These are phyloP conservation scores for Antitrichia curtipendula DNA, from an alignment of 225 moss, liverwort and hornwort genomes.

Conservation along the genomic window DNA sequence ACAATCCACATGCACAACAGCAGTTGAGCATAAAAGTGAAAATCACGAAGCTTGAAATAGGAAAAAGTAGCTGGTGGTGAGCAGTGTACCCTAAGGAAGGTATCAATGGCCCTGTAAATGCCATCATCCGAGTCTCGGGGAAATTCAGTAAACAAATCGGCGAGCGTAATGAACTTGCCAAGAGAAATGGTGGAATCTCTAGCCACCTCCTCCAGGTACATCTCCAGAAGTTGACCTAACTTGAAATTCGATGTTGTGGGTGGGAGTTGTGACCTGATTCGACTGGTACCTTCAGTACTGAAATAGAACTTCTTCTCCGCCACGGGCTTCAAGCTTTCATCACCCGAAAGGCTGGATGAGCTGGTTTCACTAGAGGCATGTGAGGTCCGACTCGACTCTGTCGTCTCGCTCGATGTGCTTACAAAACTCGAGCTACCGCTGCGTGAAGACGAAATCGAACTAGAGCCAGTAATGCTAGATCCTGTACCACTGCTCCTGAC, in stretches of 20 bases:
- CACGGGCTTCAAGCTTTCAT: slow-evolving; percentile 9
- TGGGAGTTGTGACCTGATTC: slow-evolving; percentile 5
- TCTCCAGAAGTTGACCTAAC: slow-evolving; percentile 72
- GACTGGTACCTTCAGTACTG: slow-evolving; percentile 1
- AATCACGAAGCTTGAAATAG: neutral
- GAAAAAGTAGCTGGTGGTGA: neutral
- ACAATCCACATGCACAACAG: neutral
- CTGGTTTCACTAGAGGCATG: slow-evolving; percentile 3
- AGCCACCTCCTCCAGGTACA: slow-evolving; percentile 74
- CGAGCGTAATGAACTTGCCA: slow-evolving; percentile 56
- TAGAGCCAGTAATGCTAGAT: slow-evolving; percentile 1
- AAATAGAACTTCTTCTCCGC: slow-evolving; percentile 7
- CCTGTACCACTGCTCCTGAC: slow-evolving; percentile 7
- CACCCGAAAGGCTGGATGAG: slow-evolving; percentile 1
- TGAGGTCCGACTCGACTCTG: slow-evolving; percentile 2
- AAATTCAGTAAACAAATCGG: slow-evolving; percentile 68
- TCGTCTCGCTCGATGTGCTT: slow-evolving; percentile 24
- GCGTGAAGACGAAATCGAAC: neutral
- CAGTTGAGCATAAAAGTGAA: neutral
- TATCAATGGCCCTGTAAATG: slow-evolving; percentile 78
- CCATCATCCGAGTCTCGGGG: slow-evolving; percentile 72
- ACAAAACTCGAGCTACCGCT: slow-evolving; percentile 14
- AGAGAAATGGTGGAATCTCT: slow-evolving; percentile 60
- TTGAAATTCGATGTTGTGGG: slow-evolving; percentile 32
- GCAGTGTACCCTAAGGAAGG: slow-evolving; percentile 53